These are phyloP conservation scores for Diplodia scrobiculata DNA, from an alignment of 2,329 filamentous ascomycete species.

Conservation along the genomic window DNA sequence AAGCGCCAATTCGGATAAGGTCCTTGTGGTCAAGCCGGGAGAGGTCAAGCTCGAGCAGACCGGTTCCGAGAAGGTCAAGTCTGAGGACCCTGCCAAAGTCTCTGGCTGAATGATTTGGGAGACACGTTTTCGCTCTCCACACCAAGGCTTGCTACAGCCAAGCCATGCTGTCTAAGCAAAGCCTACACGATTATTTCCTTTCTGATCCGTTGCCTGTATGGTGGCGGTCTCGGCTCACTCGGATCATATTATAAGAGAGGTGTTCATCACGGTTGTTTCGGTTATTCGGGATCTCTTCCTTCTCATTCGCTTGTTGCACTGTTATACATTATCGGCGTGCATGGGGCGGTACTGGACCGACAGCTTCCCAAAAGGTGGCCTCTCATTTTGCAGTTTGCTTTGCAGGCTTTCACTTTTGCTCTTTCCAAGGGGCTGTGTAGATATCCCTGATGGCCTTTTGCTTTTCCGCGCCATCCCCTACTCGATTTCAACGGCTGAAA, in stretches of 20 bases:
- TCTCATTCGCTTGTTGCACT: background rate
- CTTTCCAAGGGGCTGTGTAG: constrained; percentile 11
- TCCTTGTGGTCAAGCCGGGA: constrained; percentile 5
- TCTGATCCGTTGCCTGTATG: background rate
- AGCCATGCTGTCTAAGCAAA: background rate
- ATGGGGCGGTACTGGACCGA: constrained; percentile 8
- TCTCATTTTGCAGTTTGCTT: background rate
- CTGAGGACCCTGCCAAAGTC: constrained; percentile 33
- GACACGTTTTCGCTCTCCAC: background rate
- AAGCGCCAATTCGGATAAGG: background rate
- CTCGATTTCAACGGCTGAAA: background rate
- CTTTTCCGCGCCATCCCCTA: background rate
- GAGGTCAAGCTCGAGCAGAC: constrained; percentile 1
- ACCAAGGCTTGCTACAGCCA: background rate
- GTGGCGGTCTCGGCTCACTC: background rate
- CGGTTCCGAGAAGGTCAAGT: constrained; percentile 32
- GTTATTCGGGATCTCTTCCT: background rate
- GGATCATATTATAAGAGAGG: constrained; percentile 6
- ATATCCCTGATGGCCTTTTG: constrained; percentile 19
- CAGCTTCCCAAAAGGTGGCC: background rate
- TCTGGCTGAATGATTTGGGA: constrained; percentile 31
- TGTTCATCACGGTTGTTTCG: constrained; percentile 12
- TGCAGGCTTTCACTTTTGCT: constrained; percentile 1
- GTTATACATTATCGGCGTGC: constrained; percentile 21
- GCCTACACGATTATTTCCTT: background rate